A percentile compares a stretch with the other conserved stretches of the same genome.
These are phyloP conservation scores for Russula lepida DNA, from an alignment of 768 basidiomycete species.

Conservation along the genomic window DNA sequence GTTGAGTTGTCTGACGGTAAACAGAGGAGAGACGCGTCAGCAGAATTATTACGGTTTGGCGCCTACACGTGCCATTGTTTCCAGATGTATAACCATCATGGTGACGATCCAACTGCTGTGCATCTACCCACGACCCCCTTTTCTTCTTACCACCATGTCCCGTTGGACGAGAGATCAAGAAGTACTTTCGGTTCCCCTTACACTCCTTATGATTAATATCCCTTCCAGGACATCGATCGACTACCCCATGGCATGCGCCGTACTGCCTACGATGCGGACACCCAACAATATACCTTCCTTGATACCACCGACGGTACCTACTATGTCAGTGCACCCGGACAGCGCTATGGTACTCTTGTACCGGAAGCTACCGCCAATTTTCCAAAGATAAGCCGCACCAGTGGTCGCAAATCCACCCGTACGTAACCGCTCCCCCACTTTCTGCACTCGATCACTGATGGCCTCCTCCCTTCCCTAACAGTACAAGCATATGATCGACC, in stretches of 20 bases:
- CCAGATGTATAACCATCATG: not conserved
- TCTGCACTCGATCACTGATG: not conserved
- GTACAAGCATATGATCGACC: constrained; percentile 16
- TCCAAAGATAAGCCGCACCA: not conserved
- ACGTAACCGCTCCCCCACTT: not conserved
- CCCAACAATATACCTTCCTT: constrained; percentile 12
- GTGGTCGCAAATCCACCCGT: constrained; percentile 1
- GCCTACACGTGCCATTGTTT: not conserved
- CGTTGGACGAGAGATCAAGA: constrained; percentile 3
- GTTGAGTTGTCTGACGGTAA: not conserved
- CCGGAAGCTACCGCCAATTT: constrained; percentile 4
- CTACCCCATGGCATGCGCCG: constrained; percentile 14
- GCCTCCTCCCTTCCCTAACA: not conserved
- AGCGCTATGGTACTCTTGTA: constrained; percentile 13
- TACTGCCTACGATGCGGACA: constrained; percentile 15
- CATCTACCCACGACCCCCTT: not conserved
- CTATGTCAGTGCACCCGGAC: constrained; percentile 12
- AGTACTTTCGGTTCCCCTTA: not conserved
- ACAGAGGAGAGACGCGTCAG: not conserved
- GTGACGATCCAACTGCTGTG: too few relatives aligned
- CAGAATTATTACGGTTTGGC: not conserved
- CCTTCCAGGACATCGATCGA: constrained; percentile 9
- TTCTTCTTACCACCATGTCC: not conserved
- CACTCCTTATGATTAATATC: not conserved
- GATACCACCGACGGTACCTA: not conserved